Evolutionary conservation across 2,329 filamentous ascomycete species (phyloP), one percentile per base, ranked within the genome.

Genomic region (Cladosporium sp.): DNA sequence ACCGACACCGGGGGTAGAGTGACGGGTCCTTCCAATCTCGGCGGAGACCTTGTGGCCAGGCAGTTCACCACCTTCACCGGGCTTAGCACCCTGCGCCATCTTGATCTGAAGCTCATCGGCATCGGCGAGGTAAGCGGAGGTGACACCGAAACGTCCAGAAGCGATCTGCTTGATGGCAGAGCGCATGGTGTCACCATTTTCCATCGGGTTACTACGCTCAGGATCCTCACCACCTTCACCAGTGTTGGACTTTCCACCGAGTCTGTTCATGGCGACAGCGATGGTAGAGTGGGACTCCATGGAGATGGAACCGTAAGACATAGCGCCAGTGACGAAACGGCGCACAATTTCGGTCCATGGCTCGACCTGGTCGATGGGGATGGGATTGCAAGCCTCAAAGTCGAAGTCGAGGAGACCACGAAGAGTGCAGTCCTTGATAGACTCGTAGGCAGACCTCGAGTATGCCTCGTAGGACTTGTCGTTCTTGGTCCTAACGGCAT

Each of bases 381-480:
- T 90, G 0, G 92, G 85, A 15, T 82, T 85, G 65, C 85, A 82
- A 64, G 94, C 89, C 47, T 97, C 92, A 66, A 96, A 97, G 74
- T 95, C 91, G 78, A 97, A 97, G 74, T 97, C 93, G 40, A 97
- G 84, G 71, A 97, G 84, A 70, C 93, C 93, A 72, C 93, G 90
- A 7, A 97, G 85, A 1, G 93, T 97, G 76, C 93, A 97, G 69
- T 91, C 85, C 80, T 96, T 97, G 79, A 97, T 96, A 70, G 94
- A 90, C 78, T 97, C 92, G 70, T 96, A 96, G 73, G 94, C 91
- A 2, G 91, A 89, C 61, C 88, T 84, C 0, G 93, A 96, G 77
- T 97, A 97, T 0, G 93, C 92, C 76, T 97, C 92, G 74, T 97
- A 97, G 0, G 93, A 97, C 78, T 96, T 96, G 80, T 97, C 92